Evolutionary conservation across 495 filamentous ascomycete genomes (phyloP), one percentile per base, ranked within the genome.

Genomic region (Parathielavia hyrcaniae): DNA sequence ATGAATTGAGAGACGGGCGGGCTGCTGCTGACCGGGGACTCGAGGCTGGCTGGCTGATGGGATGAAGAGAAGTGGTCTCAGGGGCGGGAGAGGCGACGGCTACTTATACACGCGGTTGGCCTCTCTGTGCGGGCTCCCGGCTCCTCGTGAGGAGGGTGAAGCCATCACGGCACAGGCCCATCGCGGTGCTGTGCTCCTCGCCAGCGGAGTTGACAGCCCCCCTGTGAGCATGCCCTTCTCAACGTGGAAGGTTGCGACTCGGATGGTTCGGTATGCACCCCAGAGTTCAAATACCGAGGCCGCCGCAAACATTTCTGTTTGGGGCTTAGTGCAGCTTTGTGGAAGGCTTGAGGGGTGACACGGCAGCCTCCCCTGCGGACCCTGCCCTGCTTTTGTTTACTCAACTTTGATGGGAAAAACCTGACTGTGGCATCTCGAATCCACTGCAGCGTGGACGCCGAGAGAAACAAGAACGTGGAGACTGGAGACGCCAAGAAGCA

Each of bases 241-340:
- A n/a, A n/a, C n/a, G n/a, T n/a, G n/a, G n/a, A n/a, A n/a, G n/a
- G n/a, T n/a, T n/a, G 22, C 5, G 0, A 12, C 26, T 30, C 6
- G 26, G 26, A 30, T 2, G 7, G 19, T 22, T 26, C 36, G 40
- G 1, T 20, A 36, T 39, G 7, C 26, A 46, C 30, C 26, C 40
- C 6, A 13, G 34, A 16, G n/a, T n/a, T 14, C 44, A 49, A 55
- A 14, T 48, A 16, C 53, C 53, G 53, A 46, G 53, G 53, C 35
- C 16, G 45, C 44, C 53, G 53, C 53, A 56, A 56, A 44, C 53
- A 48, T 47, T 56, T 36, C 53, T 14, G 22, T 32, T 40, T 49
- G 8, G 20, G 44, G 53, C 39, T 10, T 39, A 38, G 44, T 35
- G 53, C 20, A 44, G 12, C 23, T 20, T 4, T 17, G 10, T 19